phyloP scores from a whole-genome alignment of 2,329 filamentous ascomycete genomes.

The Cladosporium sp. region DNA sequence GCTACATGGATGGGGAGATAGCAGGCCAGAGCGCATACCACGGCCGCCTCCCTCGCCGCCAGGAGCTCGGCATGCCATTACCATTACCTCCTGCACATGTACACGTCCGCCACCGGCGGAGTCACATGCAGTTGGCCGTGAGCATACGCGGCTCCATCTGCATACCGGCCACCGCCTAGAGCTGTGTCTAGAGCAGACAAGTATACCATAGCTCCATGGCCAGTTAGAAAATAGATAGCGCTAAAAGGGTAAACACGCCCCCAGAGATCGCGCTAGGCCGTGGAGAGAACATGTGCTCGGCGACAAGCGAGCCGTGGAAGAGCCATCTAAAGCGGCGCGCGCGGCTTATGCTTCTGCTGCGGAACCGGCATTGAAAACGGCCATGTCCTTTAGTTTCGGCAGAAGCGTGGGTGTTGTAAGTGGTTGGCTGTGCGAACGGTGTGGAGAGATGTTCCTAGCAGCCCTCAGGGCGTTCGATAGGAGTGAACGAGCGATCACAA shows the following conservation, averaged over 20 bases:
- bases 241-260: conserved; percentile 1
- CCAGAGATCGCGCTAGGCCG: not conserved
- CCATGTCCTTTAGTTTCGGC: not conserved
- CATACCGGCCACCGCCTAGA: not conserved
- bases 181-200: not conserved
- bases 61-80: not conserved
- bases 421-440: too few relatives aligned
- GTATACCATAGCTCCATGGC: conserved; percentile 1
- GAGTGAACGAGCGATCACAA: too few relatives aligned
- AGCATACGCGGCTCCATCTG: conserved; percentile 6
- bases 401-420: too few relatives aligned
- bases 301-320: not conserved
- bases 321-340: not conserved
- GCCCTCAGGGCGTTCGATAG: too few relatives aligned
- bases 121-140: conserved; percentile 3
- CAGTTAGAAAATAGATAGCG: conserved; percentile 7
- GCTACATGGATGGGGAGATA: conserved; percentile 2
- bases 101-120: not conserved
- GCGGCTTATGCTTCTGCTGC: not conserved
- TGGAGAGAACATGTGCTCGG: conserved; percentile 1
- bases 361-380: not conserved
- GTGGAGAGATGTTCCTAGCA: too few relatives aligned
- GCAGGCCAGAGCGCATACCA: not conserved
- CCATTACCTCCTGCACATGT: not conserved
- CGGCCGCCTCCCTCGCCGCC: not conserved